Evolutionary conservation across 345 rosid species (phyloP).

Genomic region (Populus alba): DNA sequence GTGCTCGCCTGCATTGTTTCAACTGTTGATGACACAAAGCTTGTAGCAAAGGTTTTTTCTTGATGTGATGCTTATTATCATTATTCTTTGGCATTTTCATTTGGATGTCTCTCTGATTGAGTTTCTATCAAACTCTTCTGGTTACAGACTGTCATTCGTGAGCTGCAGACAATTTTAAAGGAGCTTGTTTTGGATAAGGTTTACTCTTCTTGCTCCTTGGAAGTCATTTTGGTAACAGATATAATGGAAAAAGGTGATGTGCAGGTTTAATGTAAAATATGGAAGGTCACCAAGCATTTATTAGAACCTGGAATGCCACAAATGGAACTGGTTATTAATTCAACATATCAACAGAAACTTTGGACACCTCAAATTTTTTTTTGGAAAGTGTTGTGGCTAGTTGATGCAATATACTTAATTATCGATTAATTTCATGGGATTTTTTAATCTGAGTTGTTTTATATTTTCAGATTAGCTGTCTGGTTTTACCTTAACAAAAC

Average conservation of each 20-base stretch:
- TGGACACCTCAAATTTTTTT: not conserved
- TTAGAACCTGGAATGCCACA: not conserved
- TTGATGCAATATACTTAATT: not conserved
- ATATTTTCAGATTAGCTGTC: not conserved
- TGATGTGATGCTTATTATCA: constrained; percentile 8
- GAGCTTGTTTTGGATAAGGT: constrained; percentile 86
- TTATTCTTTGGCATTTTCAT: not conserved
- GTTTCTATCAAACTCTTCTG: constrained; percentile 24
- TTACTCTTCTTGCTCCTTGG: constrained; percentile 10
- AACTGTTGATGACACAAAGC: constrained; percentile 89
- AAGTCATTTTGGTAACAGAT: not conserved
- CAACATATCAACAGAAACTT: not conserved
- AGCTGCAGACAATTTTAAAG: constrained; percentile 58
- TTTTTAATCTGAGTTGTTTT: not conserved
- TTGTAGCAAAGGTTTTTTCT: constrained; percentile 63
- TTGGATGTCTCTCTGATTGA: not conserved
- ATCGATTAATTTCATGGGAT: not conserved
- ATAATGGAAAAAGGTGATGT: not conserved
- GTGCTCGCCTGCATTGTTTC: constrained; percentile 75
- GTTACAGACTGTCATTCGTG: constrained; percentile 67
- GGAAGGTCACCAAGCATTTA: not conserved
- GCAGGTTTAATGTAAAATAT: not conserved
- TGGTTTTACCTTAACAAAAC: not conserved
- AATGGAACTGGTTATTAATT: not conserved
- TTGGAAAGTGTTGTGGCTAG: not conserved